Evolutionary conservation across 306 rosid genomes (phyloP), one percentile per base, ranked within the genome.

Genomic region (Adenanthera pavonina): DNA sequence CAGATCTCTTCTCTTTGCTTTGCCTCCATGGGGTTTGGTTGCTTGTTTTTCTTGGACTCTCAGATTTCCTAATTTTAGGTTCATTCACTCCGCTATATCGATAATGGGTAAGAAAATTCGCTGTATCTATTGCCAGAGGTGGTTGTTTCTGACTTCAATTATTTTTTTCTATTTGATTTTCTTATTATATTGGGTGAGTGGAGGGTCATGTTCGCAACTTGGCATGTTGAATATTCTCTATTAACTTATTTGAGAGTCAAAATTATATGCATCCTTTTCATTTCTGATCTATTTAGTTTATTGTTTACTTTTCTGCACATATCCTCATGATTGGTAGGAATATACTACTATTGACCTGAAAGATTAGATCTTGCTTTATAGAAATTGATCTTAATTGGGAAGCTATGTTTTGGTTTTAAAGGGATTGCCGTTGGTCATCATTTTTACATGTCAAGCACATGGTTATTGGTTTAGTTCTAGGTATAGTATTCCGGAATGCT

Each of bases 231-330:
- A 57, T 2, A 35, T 64, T 54, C 67, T 30, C 25, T 38, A 38
- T 38, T 38, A 38, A 38, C 5, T 38, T 38, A 38, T 38, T 16
- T 38, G 16, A 25, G 60, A 74, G 38, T 46, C 59, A 48, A 56
- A 57, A 40, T 60, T 59, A 25, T 46, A 11, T 40, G 40, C 38
- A 51, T 69, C 44, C 5, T 66, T 35, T 68, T 75, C 41, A 38
- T 46, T 43, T 71, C 34, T 3, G 25, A 44, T 72, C 34, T 38
- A 20, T 80, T 76, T 69, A 54, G 53, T 48, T 69, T 64, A 9
- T 34, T 61, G 5, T 14, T 36, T 48, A 8, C 46, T 51, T 71
- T 60, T 48, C 60, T 76, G 72, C 80, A 76, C 74, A 59, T 76
- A 71, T 67, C 41, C 19, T 75, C 12, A 14, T 48, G 35, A 15